Percentiles rank a stretch among this genome's conserved stretches.
Evolutionary conservation across 345 rosid genomes (phyloP).

Genomic region (Noccaea caerulescens): DNA sequence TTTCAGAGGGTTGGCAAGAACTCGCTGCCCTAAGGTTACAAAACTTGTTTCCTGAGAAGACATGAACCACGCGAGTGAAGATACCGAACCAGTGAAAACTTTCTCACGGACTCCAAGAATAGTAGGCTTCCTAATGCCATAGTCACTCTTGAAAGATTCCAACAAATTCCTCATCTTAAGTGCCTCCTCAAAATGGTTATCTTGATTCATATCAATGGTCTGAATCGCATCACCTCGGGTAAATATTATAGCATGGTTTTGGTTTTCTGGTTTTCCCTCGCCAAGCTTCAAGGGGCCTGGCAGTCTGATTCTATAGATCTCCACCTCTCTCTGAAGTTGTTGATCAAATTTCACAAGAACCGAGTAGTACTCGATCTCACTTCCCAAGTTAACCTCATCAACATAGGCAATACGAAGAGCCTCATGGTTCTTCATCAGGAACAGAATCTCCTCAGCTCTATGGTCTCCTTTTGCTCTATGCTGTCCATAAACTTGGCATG

Average conservation of each 20-base stretch:
- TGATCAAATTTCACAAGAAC: constrained; percentile 95
- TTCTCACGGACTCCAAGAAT: constrained; percentile 96
- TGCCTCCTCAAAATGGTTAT: constrained; percentile 97
- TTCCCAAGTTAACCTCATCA: constrained; percentile 71
- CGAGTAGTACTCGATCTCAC: constrained; percentile 75
- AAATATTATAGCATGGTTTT: constrained; percentile 94
- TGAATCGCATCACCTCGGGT: constrained; percentile 98
- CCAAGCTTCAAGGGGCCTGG: constrained; percentile 98
- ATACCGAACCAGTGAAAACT: constrained; percentile 95
- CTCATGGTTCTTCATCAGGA: constrained; percentile 83
- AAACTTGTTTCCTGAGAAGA: constrained; percentile 89
- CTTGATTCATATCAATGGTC: constrained; percentile 99
- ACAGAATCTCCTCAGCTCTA: constrained; percentile 81
- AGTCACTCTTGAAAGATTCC: constrained; percentile 76
- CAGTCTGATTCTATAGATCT: constrained; percentile 86
- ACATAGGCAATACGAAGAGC: constrained; percentile 97
- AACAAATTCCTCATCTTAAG: constrained; percentile 93
- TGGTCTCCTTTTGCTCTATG: constrained; percentile 93
- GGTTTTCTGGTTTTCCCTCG: constrained; percentile 99
- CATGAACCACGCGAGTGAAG: constrained; percentile 95
- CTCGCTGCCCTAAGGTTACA: constrained; percentile 97
- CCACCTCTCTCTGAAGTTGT: constrained; percentile 78
- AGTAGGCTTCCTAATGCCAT: constrained; percentile 80
- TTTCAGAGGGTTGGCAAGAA: constrained; percentile 93
- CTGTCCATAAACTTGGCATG: constrained; percentile 93